Conservation (phyloP, 2,329 filamentous ascomycete genomes). For the Alternaria arborescens region DNA sequence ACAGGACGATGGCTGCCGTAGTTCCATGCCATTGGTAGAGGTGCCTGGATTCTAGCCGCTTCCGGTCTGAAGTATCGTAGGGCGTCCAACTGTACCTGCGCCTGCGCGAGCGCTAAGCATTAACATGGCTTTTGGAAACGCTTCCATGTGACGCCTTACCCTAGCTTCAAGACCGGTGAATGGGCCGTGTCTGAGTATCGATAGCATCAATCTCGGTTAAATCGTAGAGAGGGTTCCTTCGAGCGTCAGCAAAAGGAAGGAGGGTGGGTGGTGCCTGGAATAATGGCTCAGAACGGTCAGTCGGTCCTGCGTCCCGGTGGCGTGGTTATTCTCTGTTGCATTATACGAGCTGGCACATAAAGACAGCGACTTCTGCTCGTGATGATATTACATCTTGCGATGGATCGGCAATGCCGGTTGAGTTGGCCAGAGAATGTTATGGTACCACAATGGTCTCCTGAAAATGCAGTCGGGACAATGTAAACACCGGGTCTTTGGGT, state of each 20-base stretch:
- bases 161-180: conserved; percentile 33
- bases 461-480: neutral
- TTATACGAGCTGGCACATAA: neutral
- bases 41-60: conserved; percentile 26
- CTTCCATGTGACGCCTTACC: conserved; percentile 27
- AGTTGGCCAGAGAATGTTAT: neutral
- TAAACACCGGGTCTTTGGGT: conserved; percentile 4
- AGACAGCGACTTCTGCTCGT: conserved; percentile 1
- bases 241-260: conserved; percentile 1
- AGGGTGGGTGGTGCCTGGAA: conserved; percentile 1
- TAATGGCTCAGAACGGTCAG: conserved; percentile 20
- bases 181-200: conserved; percentile 23
- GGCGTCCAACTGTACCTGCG: conserved; percentile 26
- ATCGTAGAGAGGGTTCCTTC: conserved; percentile 5
- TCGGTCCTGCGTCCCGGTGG: conserved; percentile 29
- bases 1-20: conserved; percentile 21
- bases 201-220: conserved; percentile 41
- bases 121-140: conserved; percentile 24
- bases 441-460: conserved; percentile 2
- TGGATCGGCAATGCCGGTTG: neutral
- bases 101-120: conserved; percentile 29
- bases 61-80: conserved; percentile 17
- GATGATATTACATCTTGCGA: neutral
- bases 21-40: conserved; percentile 25
- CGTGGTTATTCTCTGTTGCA: neutral